These are phyloP conservation scores for Citrus trifoliata DNA, from an alignment of 345 rosid species.

Conservation along the genomic window DNA sequence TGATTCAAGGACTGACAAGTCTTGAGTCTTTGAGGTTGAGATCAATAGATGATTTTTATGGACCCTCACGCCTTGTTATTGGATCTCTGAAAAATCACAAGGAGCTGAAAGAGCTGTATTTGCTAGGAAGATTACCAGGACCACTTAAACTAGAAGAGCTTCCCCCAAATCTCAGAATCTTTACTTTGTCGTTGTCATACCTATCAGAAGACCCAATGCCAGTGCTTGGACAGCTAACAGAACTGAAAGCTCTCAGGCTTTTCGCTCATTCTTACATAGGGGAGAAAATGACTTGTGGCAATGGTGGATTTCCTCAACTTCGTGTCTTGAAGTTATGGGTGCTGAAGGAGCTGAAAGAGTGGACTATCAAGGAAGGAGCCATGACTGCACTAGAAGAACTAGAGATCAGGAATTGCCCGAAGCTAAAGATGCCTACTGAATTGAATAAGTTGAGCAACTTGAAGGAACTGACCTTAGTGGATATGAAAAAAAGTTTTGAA, in stretches of 20 bases:
- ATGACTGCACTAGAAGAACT: conserved; percentile 29
- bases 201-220: conserved; percentile 31
- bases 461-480: conserved; percentile 21
- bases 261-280: conserved; percentile 28
- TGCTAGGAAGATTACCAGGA: conserved; percentile 22
- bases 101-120: conserved; percentile 24
- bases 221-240: conserved; percentile 21
- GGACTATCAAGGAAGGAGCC: conserved; percentile 11
- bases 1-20: conserved; percentile 8
- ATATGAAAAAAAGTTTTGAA: conserved; percentile 15
- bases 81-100: not conserved
- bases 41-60: conserved; percentile 18
- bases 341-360: conserved; percentile 13
- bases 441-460: conserved; percentile 5
- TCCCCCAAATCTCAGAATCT: conserved; percentile 23
- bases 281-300: conserved; percentile 13
- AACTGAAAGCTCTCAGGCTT: conserved; percentile 33
- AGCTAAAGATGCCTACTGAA: conserved; percentile 5
- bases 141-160: not conserved
- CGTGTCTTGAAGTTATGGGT: conserved; percentile 36
- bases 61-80: conserved; percentile 18
- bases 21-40: conserved; percentile 37
- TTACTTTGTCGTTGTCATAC: conserved; percentile 36
- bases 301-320: conserved; percentile 19
- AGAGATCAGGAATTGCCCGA: conserved; percentile 34